Percentiles rank a stretch among this genome's conserved stretches.
Conservation (phyloP, 2,329 filamentous ascomycete species). For the Polytolypa hystricis region DNA sequence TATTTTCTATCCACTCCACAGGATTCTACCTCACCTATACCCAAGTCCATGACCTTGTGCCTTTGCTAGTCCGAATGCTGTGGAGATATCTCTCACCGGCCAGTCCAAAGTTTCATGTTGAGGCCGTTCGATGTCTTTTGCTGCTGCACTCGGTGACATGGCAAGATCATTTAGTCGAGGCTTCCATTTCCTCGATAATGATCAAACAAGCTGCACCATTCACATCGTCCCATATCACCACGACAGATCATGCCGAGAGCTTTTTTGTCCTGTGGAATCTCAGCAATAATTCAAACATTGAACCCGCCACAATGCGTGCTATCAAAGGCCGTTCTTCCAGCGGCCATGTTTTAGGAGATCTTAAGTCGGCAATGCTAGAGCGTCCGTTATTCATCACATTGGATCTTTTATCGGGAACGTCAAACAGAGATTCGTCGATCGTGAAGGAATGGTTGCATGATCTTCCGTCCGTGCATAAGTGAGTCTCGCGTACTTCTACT, state of each 20-base stretch:
- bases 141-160: slow-evolving; percentile 64
- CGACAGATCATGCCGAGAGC: slow-evolving; percentile 26
- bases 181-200: slow-evolving; percentile 61
- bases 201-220: slow-evolving; percentile 38
- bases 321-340: slow-evolving; percentile 13
- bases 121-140: slow-evolving; percentile 79
- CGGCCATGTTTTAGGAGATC: slow-evolving; percentile 14
- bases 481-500: slow-evolving; percentile 25
- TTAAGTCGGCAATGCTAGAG: slow-evolving; percentile 53
- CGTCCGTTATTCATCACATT: slow-evolving; percentile 72
- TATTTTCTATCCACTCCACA: slow-evolving; percentile 26
- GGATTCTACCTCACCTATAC: slow-evolving; percentile 30
- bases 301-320: slow-evolving; percentile 24
- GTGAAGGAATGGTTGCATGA: slow-evolving; percentile 69
- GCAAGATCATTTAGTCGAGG: slow-evolving; percentile 65
- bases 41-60: slow-evolving; percentile 50
- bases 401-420: slow-evolving; percentile 63
- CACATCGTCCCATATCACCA: slow-evolving; percentile 19
- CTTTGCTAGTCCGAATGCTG: slow-evolving; percentile 56
- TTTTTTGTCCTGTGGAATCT: slow-evolving; percentile 35
- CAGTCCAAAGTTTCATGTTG: slow-evolving; percentile 86
- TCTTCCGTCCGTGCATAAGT: slow-evolving; percentile 41
- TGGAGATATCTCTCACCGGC: slow-evolving; percentile 76
- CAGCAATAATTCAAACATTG: slow-evolving; percentile 29
- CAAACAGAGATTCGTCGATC: slow-evolving; percentile 63